phyloP scores from a whole-genome alignment of 2,329 filamentous ascomycete species.

The Alternaria sp. region DNA sequence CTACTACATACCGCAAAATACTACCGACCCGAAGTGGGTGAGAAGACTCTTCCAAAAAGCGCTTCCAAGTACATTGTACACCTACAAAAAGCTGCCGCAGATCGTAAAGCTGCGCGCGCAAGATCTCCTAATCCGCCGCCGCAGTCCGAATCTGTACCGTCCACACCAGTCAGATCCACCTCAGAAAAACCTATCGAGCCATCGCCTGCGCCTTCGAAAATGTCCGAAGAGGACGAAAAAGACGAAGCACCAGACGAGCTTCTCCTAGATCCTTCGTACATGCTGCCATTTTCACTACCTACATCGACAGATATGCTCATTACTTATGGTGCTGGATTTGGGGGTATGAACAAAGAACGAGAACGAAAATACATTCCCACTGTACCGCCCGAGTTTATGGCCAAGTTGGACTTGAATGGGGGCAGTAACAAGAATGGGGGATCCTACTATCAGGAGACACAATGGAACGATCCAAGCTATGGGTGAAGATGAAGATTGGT shows the following conservation, averaged over 20 bases:
- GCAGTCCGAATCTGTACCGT: constrained; percentile 47
- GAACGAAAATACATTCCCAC: constrained; percentile 96
- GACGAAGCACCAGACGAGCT: constrained; percentile 77
- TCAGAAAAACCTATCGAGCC: constrained; percentile 35
- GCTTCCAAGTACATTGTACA: constrained; percentile 85
- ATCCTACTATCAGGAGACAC: constrained; percentile 43
- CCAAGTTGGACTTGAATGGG: constrained; percentile 75
- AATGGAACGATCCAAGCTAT: constrained; percentile 48
- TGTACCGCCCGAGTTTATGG: constrained; percentile 90
- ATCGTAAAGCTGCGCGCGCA: constrained; percentile 51
- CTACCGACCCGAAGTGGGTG: constrained; percentile 93
- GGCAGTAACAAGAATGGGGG: constrained; percentile 45
- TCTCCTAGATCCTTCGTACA: constrained; percentile 86
- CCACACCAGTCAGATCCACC: constrained; percentile 44
- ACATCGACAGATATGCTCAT: constrained; percentile 98
- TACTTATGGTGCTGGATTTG: constrained; percentile 92
- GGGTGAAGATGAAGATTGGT: constrained; percentile 34
- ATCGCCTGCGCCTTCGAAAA: constrained; percentile 45
- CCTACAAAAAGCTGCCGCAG: constrained; percentile 76
- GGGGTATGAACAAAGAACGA: constrained; percentile 87
- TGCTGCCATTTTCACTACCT: constrained; percentile 93
- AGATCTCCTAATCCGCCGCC: constrained; percentile 47
- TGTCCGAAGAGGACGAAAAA: constrained; percentile 64
- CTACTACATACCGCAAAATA: constrained; percentile 90
- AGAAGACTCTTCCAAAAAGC: constrained; percentile 88